Evolutionary conservation across 352 stramenopile genomes (phyloP).

Genomic region (Phytophthora tentaculata): DNA sequence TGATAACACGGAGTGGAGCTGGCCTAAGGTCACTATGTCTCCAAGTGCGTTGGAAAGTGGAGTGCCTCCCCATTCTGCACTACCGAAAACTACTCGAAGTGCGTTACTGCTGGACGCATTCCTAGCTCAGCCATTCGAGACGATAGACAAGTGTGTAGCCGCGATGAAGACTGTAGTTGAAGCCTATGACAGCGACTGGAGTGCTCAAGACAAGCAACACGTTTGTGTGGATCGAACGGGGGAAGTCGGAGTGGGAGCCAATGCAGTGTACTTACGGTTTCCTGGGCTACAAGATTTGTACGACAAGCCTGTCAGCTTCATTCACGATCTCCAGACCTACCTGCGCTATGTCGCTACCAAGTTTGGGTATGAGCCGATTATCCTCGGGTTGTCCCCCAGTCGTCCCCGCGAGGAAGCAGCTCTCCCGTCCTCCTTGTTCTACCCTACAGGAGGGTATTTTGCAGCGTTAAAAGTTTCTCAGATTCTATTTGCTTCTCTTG

Average conservation of each 20-base stretch:
- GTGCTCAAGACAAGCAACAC: constrained; percentile 30
- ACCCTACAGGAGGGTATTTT: constrained; percentile 37
- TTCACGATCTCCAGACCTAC: constrained; percentile 56
- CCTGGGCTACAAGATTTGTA: constrained; percentile 36
- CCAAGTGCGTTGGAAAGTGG: constrained; percentile 10
- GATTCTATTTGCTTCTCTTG: constrained; percentile 30
- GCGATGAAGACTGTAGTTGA: constrained; percentile 30
- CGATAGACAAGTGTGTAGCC: constrained; percentile 32
- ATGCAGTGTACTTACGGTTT: constrained; percentile 44
- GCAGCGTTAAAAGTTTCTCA: constrained; percentile 27
- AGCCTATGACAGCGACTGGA: constrained; percentile 30
- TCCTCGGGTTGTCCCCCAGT: constrained; percentile 31
- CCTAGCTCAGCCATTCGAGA: constrained; percentile 51
- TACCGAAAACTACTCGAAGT: constrained; percentile 29
- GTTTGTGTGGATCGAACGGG: constrained; percentile 24
- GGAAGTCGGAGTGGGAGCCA: constrained; percentile 28
- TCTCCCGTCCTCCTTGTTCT: constrained; percentile 5
- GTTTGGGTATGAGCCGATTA: constrained; percentile 54
- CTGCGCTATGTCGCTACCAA: constrained; percentile 60
- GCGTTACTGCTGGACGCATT: constrained; percentile 60
- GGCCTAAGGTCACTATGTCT: constrained; percentile 18
- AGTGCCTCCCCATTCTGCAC: constrained; percentile 13
- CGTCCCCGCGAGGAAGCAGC: constrained; percentile 5
- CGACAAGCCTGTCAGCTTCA: constrained; percentile 29
- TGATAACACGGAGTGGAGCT: constrained; percentile 33